These are phyloP conservation scores for Lithospermum erythrorhizon DNA, from an alignment of 257 asterid species.

Conservation along the genomic window DNA sequence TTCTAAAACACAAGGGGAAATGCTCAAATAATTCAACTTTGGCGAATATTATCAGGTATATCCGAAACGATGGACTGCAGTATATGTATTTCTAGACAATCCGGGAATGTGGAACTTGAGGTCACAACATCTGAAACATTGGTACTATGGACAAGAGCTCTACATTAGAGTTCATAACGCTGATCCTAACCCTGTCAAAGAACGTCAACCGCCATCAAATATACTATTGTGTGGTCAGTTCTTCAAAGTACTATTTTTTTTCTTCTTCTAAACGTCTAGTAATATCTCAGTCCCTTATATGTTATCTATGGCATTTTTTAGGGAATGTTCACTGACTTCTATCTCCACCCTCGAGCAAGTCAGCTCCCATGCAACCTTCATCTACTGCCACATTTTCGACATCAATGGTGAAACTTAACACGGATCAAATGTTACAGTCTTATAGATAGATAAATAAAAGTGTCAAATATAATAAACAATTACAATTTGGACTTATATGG, in stretches of 20 bases:
- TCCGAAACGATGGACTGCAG: conserved; percentile 63
- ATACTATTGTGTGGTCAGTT: conserved; percentile 52
- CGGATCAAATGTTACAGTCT: no score
- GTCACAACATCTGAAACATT: conserved; percentile 39
- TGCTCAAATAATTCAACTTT: neutral
- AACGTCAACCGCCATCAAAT: conserved; percentile 33
- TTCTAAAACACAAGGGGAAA: neutral
- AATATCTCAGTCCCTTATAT: neutral
- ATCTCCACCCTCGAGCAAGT: conserved; percentile 15
- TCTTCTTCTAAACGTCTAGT: neutral
- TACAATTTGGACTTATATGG: neutral
- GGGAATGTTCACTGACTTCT: conserved; percentile 31
- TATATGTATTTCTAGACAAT: conserved; percentile 51
- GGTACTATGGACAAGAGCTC: conserved; percentile 71
- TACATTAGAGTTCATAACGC: conserved; percentile 59
- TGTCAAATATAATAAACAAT: no score
- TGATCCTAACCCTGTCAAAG: conserved; percentile 48
- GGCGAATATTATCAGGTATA: conserved; percentile 30
- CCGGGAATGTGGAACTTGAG: conserved; percentile 92
- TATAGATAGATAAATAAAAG: no score
- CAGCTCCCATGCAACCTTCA: neutral
- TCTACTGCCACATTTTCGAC: conserved; percentile 16
- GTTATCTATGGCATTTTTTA: neutral
- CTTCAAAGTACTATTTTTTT: no score
- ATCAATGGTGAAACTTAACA: conserved; percentile 12